Percentiles rank a stretch among this genome's conserved stretches.
phyloP scores from a whole-genome alignment of 2,329 filamentous ascomycete genomes.

The Lomentospora prolificans region DNA sequence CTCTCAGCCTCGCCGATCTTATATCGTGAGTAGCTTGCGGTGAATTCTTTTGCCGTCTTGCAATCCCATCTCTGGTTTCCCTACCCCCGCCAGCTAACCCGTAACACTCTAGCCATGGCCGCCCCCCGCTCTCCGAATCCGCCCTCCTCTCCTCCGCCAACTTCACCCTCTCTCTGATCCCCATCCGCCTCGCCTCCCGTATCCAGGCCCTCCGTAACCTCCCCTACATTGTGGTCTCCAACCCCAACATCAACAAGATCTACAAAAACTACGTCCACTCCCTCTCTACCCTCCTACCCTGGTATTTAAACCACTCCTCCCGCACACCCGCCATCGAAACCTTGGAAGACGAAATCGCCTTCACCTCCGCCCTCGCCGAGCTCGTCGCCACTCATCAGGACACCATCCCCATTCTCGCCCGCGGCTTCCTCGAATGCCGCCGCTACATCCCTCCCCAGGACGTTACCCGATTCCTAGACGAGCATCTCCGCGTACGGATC shows the following conservation, averaged over 20 bases:
- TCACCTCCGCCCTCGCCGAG: constrained; percentile 87
- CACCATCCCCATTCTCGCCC: constrained; percentile 85
- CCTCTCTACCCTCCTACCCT: constrained; percentile 80
- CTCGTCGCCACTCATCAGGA: constrained; percentile 92
- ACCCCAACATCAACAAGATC: constrained; percentile 86
- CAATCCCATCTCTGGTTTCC: background rate
- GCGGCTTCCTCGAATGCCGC: constrained; percentile 85
- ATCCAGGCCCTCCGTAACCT: constrained; percentile 89
- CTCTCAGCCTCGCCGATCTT: constrained; percentile 76
- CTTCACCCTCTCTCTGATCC: constrained; percentile 87
- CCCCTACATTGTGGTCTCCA: constrained; percentile 97
- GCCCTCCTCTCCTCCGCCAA: constrained; percentile 85
- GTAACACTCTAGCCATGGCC: constrained; percentile 65
- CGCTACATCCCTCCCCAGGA: constrained; percentile 77
- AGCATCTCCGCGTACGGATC: constrained; percentile 86
- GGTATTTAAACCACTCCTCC: constrained; percentile 42
- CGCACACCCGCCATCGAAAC: constrained; percentile 46
- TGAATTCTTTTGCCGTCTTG: too few relatives aligned
- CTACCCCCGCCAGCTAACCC: too few relatives aligned
- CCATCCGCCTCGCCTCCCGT: constrained; percentile 83
- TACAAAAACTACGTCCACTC: constrained; percentile 96
- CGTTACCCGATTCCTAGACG: constrained; percentile 87
- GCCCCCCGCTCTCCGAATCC: constrained; percentile 70
- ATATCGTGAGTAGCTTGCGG: constrained; percentile 71
- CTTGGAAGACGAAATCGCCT: constrained; percentile 78